Conservation (phyloP, 106 monocot species). For the Ottelia alismoides region DNA sequence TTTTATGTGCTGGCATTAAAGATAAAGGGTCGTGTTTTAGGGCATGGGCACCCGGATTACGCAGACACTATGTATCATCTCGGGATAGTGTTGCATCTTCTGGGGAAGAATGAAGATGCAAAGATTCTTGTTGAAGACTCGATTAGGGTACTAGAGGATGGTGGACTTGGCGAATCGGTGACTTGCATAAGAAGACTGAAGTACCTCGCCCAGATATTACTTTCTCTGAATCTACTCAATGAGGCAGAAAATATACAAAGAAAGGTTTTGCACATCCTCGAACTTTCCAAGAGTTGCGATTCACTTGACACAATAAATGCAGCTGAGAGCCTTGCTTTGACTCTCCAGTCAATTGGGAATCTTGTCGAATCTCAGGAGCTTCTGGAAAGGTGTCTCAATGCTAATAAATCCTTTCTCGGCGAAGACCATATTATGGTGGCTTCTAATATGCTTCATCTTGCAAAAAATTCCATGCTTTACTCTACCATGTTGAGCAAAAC, state of each 20-base stretch:
- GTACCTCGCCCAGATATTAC: conserved; percentile 72
- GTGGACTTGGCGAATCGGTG: too few relatives aligned
- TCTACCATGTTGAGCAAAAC: conserved; percentile 2
- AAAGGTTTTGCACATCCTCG: conserved; percentile 68
- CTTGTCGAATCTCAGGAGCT: conserved; percentile 65
- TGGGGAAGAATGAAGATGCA: too few relatives aligned
- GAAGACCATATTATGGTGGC: conserved; percentile 47
- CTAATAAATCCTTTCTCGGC: conserved; percentile 52
- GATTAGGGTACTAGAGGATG: too few relatives aligned
- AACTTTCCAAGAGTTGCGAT: conserved; percentile 92
- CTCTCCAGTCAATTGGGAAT: conserved; percentile 58
- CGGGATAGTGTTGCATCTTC: too few relatives aligned
- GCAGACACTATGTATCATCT: too few relatives aligned
- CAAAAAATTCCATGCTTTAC: conserved; percentile 1
- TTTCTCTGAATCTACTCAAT: conserved; percentile 41
- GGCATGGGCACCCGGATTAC: too few relatives aligned
- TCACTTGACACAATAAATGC: conserved; percentile 64
- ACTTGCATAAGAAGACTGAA: too few relatives aligned
- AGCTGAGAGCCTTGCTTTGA: conserved; percentile 67
- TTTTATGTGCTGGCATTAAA: too few relatives aligned
- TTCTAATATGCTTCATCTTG: conserved; percentile 9
- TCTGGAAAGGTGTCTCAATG: conserved; percentile 49
- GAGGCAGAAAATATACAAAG: conserved; percentile 83
- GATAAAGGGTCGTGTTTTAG: too few relatives aligned
- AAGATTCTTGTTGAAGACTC: too few relatives aligned